Base-by-base conservation (phyloP, 2,329 filamentous ascomycete species). In the Triangularia setosa region DNA sequence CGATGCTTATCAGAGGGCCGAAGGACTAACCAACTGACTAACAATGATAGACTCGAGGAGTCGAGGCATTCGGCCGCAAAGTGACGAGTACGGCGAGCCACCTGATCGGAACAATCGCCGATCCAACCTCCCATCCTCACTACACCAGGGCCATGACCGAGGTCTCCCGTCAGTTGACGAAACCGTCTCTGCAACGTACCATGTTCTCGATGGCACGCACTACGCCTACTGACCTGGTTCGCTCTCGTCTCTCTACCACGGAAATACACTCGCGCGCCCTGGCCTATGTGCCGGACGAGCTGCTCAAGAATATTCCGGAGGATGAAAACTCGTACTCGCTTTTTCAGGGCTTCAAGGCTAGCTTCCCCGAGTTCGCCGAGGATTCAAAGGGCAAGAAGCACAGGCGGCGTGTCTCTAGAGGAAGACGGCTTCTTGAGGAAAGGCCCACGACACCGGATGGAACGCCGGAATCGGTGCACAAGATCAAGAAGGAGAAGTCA, bases 251-350 rank as follows among this genome's bases (percentile, higher is more conserved):
- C 72, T 97, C 93, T 52, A 90, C 91, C 21, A 83, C 87, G 69
- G 95, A 99, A 80, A 98, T 98, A 71, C 93, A 97, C 78, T 93
- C 96, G 72, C 91, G 95, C 69, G 95, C 95, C 57, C 80, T 98
- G 63, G 89, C 92, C 54, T 93, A 91, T 74, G 83, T 99, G 35
- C 88, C 95, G 58, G 94, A 99, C 78, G 93, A 97, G 67, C 85
- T 99, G 70, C 86, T 99, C 56, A 82, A 83, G 69, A 93, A 97
- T 75, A 94, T 97, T 59, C 95, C 95, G 70, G 92, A 96, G 66
- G 85, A 90, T 74, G 88, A 89, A 23, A 96, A 91, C 77, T 82
- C 88, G 16, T 99, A 96, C 79, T 97, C 93, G 48, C 83, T 99
- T 54, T 98, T 99, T 76, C 92, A 99, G 77, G 95, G 95, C 69